Conservation (phyloP, 2,329 filamentous ascomycete species). For the Madurella fahalii region DNA sequence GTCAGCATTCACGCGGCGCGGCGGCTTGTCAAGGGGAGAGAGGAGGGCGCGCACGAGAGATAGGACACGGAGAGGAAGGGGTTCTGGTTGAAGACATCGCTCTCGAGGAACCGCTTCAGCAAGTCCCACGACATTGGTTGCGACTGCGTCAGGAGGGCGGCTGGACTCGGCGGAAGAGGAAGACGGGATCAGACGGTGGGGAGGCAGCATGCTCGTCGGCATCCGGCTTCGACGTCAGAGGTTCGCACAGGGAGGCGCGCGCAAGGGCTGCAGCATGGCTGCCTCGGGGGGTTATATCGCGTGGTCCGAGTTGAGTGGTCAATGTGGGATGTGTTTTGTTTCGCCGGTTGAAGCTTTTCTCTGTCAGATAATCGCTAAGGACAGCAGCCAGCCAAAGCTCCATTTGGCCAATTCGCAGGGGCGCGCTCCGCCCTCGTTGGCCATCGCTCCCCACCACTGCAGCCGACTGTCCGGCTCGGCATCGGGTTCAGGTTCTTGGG, state of each 20-base stretch:
- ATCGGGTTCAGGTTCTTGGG: background rate
- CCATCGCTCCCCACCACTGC: slow-evolving; percentile 18
- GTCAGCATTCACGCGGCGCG: slow-evolving; percentile 2
- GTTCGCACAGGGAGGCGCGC: slow-evolving; percentile 4
- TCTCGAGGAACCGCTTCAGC: slow-evolving; percentile 86
- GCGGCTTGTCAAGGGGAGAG: background rate
- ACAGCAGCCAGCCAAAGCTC: slow-evolving; percentile 23
- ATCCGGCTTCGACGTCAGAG: slow-evolving; percentile 3
- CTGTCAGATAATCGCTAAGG: slow-evolving; percentile 10
- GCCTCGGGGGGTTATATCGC: background rate
- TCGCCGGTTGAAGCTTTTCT: background rate
- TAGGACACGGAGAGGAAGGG: slow-evolving; percentile 85
- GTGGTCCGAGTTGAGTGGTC: background rate
- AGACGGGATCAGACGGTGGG: slow-evolving; percentile 7
- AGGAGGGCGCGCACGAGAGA: slow-evolving; percentile 63
- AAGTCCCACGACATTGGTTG: slow-evolving; percentile 68
- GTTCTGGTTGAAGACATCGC: slow-evolving; percentile 89
- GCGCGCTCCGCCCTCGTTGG: slow-evolving; percentile 13
- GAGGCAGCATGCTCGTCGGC: slow-evolving; percentile 23
- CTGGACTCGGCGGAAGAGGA: slow-evolving; percentile 12
- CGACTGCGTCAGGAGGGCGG: slow-evolving; percentile 12
- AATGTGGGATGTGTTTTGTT: background rate
- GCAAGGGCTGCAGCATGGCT: slow-evolving; percentile 18
- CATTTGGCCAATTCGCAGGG: slow-evolving; percentile 20
- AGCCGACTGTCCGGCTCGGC: slow-evolving; percentile 21